Conservation (phyloP, 306 rosid species). For the Medicago ruthenica region DNA sequence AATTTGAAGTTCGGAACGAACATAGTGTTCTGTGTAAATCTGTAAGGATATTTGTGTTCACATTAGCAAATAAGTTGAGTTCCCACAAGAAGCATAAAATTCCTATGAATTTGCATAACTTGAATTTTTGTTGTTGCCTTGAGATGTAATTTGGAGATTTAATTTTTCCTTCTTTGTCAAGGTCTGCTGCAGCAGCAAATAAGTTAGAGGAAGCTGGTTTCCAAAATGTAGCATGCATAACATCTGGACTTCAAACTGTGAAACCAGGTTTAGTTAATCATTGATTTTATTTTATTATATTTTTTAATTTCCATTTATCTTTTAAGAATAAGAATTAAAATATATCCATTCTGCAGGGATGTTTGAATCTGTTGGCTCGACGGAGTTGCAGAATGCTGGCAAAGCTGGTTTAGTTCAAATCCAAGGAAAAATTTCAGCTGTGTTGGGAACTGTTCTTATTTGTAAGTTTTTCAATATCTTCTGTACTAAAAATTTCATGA, state of each 20-base stretch:
- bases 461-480: conserved; percentile 58
- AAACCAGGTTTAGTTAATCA: conserved; percentile 67
- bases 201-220: conserved; percentile 83
- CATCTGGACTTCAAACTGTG: conserved; percentile 85
- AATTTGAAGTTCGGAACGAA: background rate
- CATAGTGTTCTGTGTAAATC: background rate
- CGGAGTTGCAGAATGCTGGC: conserved; percentile 87
- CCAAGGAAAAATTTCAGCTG: conserved; percentile 92
- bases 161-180: conserved; percentile 46
- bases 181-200: conserved; percentile 84
- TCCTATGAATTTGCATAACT: conserved; percentile 19
- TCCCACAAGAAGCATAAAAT: conserved; percentile 12
- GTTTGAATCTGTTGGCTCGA: conserved; percentile 80
- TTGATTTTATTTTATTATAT: background rate
- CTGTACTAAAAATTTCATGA: conserved; percentile 15
- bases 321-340: background rate
- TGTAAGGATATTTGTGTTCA: too few species aligned
- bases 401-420: conserved; percentile 87
- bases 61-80: too few species aligned
- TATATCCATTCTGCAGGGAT: conserved; percentile 59
- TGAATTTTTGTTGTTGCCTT: background rate
- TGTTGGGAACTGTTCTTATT: conserved; percentile 85
- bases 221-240: conserved; percentile 72
- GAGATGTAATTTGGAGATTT: conserved; percentile 31
- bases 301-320: background rate